Percentiles rank a stretch among this genome's conserved stretches.
These are phyloP conservation scores for Penicillium sp. DNA, from an alignment of 2,329 filamentous ascomycete genomes.

Conservation along the genomic window DNA sequence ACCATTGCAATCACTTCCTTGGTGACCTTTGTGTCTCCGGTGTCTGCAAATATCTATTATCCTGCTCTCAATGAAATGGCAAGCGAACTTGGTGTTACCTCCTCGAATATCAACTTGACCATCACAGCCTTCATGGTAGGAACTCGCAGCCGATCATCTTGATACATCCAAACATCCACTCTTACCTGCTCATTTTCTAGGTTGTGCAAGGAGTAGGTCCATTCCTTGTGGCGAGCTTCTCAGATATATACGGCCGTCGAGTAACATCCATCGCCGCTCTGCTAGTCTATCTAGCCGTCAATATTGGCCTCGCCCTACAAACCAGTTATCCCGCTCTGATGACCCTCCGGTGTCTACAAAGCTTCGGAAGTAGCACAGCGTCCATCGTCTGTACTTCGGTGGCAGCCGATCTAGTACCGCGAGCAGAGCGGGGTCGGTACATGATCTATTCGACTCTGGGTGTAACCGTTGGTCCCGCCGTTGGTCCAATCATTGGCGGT, in stretches of 20 bases:
- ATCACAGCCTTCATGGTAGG: constrained; percentile 11
- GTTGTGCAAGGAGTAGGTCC: constrained; percentile 6
- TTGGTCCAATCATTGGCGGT: constrained; percentile 9
- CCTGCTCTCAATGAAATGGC: constrained; percentile 49
- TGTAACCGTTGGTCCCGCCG: neutral
- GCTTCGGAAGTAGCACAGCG: constrained; percentile 1
- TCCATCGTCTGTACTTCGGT: neutral
- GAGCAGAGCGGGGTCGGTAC: constrained; percentile 7
- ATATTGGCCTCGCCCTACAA: constrained; percentile 9
- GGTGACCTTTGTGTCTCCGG: constrained; percentile 58
- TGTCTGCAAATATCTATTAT: constrained; percentile 58
- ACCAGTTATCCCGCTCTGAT: constrained; percentile 3
- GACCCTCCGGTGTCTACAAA: constrained; percentile 9
- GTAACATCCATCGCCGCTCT: neutral
- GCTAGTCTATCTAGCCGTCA: neutral
- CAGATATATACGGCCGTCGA: constrained; percentile 8
- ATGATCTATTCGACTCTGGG: constrained; percentile 3
- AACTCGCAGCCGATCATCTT: neutral
- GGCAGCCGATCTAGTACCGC: neutral
- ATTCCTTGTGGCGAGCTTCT: constrained; percentile 4
- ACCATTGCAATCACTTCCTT: constrained; percentile 39
- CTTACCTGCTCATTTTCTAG: neutral
- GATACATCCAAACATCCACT: neutral
- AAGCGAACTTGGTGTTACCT: constrained; percentile 19
- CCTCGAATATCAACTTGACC: constrained; percentile 9